phyloP scores from a whole-genome alignment of 2,329 filamentous ascomycete species.

The Torrubiella hemipterigena region DNA sequence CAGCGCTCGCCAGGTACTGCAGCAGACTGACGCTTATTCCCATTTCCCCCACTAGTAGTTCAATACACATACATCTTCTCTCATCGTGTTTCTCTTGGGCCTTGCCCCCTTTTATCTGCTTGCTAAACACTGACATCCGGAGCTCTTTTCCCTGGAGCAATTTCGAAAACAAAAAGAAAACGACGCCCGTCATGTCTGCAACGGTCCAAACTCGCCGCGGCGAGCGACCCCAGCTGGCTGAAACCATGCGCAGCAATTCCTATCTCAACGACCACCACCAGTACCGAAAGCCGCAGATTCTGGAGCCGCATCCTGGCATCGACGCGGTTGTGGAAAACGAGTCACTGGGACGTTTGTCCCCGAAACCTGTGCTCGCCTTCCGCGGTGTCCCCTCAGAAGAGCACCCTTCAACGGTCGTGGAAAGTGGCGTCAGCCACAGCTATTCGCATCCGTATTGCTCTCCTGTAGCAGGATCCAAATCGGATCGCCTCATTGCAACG shows the following conservation, averaged over 20 bases:
- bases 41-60: too few species aligned
- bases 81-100: too few species aligned
- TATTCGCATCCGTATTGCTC: slow-evolving; percentile 53
- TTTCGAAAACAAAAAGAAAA: too few species aligned
- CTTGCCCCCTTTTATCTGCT: too few species aligned
- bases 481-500: slow-evolving; percentile 46
- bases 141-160: too few species aligned
- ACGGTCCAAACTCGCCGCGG: too few species aligned
- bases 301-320: slow-evolving; percentile 48
- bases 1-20: too few species aligned
- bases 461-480: slow-evolving; percentile 32
- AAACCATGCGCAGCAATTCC: slow-evolving; percentile 45
- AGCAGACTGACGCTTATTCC: too few species aligned
- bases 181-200: too few species aligned
- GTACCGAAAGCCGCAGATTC: slow-evolving; percentile 42
- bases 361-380: slow-evolving; percentile 35
- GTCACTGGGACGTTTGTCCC: slow-evolving; percentile 23
- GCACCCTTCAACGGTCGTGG: slow-evolving; percentile 46
- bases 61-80: too few species aligned
- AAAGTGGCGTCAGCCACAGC: slow-evolving; percentile 49
- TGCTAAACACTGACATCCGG: too few species aligned
- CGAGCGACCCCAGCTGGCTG: slow-evolving; percentile 36
- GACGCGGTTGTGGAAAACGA: slow-evolving; percentile 51
- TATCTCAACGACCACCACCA: slow-evolving; percentile 53
- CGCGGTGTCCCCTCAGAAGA: slow-evolving; percentile 49